These are phyloP conservation scores for Rhinocladiella mackenziei DNA, from an alignment of 2,329 filamentous ascomycete species.

Conservation along the genomic window DNA sequence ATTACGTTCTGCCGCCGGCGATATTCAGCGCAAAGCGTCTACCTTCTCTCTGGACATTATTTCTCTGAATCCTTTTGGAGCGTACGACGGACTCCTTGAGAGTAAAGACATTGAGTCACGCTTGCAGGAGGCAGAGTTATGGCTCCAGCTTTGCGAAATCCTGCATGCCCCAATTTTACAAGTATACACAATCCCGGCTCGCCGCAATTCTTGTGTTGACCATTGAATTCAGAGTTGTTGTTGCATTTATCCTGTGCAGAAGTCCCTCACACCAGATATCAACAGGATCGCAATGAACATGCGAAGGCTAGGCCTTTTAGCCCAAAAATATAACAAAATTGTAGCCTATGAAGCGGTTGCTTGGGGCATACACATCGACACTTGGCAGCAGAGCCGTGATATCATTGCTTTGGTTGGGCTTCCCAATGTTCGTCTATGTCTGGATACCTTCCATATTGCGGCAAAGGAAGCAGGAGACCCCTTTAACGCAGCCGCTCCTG, in stretches of 20 bases:
- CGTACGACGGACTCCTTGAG: constrained; percentile 34
- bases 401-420: constrained; percentile 15
- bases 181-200: no score
- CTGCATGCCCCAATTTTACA: constrained; percentile 34
- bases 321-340: constrained; percentile 29
- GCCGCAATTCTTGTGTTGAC: no score
- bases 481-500: constrained; percentile 17
- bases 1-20: constrained; percentile 30
- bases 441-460: constrained; percentile 23
- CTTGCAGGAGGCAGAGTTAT: constrained; percentile 31
- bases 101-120: constrained; percentile 30
- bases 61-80: constrained; percentile 36
- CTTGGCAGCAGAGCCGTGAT: constrained; percentile 19
- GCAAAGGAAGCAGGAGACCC: constrained; percentile 25
- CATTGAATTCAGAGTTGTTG: constrained; percentile 29
- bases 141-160: constrained; percentile 31
- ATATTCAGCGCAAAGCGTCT: constrained; percentile 20
- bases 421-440: constrained; percentile 17
- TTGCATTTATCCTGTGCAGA: constrained; percentile 29
- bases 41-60: constrained; percentile 34
- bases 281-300: constrained; percentile 26
- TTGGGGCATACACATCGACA: constrained; percentile 16
- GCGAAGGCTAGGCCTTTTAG: constrained; percentile 15
- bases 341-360: constrained; percentile 14
- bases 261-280: constrained; percentile 33